Evolutionary conservation across 2,329 filamentous ascomycete genomes (phyloP).

Genomic region (Fusarium xyrophilum): DNA sequence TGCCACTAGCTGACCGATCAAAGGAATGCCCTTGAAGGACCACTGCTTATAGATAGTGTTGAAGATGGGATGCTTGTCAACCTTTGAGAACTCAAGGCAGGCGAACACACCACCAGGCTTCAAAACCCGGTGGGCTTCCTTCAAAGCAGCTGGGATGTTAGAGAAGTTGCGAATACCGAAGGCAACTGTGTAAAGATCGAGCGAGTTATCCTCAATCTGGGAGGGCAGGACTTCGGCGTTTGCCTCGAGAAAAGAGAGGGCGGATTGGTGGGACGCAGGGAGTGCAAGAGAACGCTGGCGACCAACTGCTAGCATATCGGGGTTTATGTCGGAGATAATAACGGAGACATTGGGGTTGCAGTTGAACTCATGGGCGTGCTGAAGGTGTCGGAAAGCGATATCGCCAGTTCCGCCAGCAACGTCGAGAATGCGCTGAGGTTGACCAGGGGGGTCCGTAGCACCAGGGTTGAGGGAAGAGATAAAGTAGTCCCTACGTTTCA

Average conservation of each 20-base stretch:
- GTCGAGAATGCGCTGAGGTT: slow-evolving; percentile 80
- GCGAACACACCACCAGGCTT: slow-evolving; percentile 96
- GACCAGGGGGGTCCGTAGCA: slow-evolving; percentile 53
- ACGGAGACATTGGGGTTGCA: slow-evolving; percentile 79
- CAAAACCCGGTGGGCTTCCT: slow-evolving; percentile 85
- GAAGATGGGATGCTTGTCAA: slow-evolving; percentile 76
- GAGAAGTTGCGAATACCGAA: slow-evolving; percentile 99
- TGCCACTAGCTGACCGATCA: slow-evolving; percentile 94
- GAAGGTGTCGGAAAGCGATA: slow-evolving; percentile 95
- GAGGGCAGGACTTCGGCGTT: slow-evolving; percentile 80
- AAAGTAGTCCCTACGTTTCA: slow-evolving; percentile 75
- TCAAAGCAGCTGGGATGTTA: slow-evolving; percentile 81
- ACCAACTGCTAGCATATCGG: slow-evolving; percentile 90
- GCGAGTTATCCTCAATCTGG: slow-evolving; percentile 69
- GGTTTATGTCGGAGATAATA: slow-evolving; percentile 95
- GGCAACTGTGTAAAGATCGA: slow-evolving; percentile 96
- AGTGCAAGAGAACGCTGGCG: slow-evolving; percentile 73
- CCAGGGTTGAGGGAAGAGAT: slow-evolving; percentile 90
- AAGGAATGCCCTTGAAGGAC: slow-evolving; percentile 92
- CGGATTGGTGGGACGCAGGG: slow-evolving; percentile 61
- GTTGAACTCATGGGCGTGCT: slow-evolving; percentile 83
- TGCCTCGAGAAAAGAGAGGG: slow-evolving; percentile 81
- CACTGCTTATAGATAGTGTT: slow-evolving; percentile 91
- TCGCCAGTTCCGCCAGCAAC: slow-evolving; percentile 97
- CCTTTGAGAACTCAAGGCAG: slow-evolving; percentile 92